These are phyloP conservation scores for Petunia secreta DNA, from an alignment of 257 asterid genomes.

Conservation along the genomic window DNA sequence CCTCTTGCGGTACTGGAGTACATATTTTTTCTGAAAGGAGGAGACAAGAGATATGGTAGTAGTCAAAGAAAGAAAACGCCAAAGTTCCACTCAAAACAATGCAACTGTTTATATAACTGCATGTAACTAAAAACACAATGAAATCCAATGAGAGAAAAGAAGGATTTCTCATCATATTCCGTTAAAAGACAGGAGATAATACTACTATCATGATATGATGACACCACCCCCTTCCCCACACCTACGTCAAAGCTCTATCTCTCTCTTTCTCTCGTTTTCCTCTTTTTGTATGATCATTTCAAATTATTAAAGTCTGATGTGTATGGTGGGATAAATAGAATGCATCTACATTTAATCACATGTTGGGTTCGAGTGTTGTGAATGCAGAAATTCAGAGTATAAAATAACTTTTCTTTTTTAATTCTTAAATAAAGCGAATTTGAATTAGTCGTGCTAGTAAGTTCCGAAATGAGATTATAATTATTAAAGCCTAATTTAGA, in stretches of 20 bases:
- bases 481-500: background rate
- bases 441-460: too few relatives aligned
- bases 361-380: too few relatives aligned
- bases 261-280: background rate
- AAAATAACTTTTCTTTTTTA: too few relatives aligned
- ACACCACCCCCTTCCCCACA: background rate
- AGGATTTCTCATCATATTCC: slow-evolving; percentile 8
- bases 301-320: too few relatives aligned
- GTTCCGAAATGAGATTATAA: too few relatives aligned
- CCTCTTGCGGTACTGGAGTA: background rate
- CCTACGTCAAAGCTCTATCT: background rate
- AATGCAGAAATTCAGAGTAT: too few relatives aligned
- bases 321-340: too few relatives aligned
- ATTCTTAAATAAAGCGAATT: too few relatives aligned
- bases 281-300: background rate
- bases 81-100: slow-evolving; percentile 41
- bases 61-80: slow-evolving; percentile 36
- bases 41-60: background rate
- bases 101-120: slow-evolving; percentile 28
- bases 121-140: slow-evolving; percentile 6
- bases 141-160: background rate
- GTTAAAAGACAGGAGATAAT: background rate
- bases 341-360: too few relatives aligned
- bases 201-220: slow-evolving; percentile 18
- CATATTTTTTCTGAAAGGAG: background rate